Evolutionary conservation across 805 yeast genomes (phyloP).

Genomic region (Lipomyces chichibuensis): DNA sequence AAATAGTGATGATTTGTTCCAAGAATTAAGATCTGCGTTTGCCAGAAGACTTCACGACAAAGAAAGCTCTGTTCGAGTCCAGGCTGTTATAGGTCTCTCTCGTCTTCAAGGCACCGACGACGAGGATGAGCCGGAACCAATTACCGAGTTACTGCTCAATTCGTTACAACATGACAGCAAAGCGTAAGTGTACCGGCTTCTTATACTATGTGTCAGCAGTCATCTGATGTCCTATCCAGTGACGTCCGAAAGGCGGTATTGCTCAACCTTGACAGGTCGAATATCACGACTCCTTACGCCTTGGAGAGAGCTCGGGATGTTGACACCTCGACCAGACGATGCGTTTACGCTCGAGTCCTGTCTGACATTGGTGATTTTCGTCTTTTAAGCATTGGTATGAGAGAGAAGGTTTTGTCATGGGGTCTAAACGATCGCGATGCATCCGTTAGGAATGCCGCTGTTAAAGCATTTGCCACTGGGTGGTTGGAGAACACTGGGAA

Average conservation of each 20-base stretch:
- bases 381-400: slow-evolving; percentile 54
- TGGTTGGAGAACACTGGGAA: slow-evolving; percentile 75
- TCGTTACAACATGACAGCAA: slow-evolving; percentile 75
- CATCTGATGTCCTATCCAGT: slow-evolving; percentile 41
- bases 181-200: slow-evolving; percentile 39
- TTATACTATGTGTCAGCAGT: neutral
- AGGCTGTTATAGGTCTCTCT: slow-evolving; percentile 78
- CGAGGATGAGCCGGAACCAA: slow-evolving; percentile 45
- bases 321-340: slow-evolving; percentile 69
- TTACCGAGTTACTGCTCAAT: slow-evolving; percentile 52
- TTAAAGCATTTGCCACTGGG: slow-evolving; percentile 63
- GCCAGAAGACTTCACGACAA: slow-evolving; percentile 63
- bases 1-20: slow-evolving; percentile 59
- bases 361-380: slow-evolving; percentile 69
- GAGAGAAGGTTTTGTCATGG: slow-evolving; percentile 75
- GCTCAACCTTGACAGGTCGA: slow-evolving; percentile 63
- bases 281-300: slow-evolving; percentile 57
- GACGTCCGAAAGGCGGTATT: slow-evolving; percentile 89
- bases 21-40: slow-evolving; percentile 62
- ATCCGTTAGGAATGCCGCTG: slow-evolving; percentile 70
- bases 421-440: slow-evolving; percentile 88
- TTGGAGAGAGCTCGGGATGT: slow-evolving; percentile 83
- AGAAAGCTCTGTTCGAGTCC: slow-evolving; percentile 78
- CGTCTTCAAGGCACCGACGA: slow-evolving; percentile 68
- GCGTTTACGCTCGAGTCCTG: slow-evolving; percentile 68